Conservation (phyloP, 352 stramenopile genomes). For the Pythium coloratum region DNA sequence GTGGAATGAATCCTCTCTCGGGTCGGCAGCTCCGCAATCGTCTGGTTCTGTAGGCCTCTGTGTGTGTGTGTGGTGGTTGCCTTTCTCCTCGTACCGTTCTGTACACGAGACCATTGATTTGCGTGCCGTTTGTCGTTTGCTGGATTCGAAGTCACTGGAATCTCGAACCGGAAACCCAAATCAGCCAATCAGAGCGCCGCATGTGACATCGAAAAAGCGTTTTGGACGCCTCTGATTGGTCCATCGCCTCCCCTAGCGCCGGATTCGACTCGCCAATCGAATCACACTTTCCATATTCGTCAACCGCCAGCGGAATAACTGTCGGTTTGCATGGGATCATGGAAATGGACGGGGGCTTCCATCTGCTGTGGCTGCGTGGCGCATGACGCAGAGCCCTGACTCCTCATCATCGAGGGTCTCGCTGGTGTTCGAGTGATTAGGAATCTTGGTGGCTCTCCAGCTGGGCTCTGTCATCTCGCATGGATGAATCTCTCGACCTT, state of each 20-base stretch:
- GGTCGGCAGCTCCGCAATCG: not conserved
- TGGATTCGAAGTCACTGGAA: slow-evolving; percentile 4
- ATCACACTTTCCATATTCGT: slow-evolving; percentile 12
- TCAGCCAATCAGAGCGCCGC: slow-evolving; percentile 15
- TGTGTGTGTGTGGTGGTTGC: not conserved
- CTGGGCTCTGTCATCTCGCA: not conserved
- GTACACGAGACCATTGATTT: not conserved
- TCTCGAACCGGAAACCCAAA: not conserved
- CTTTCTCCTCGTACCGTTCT: not conserved
- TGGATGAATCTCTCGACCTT: not conserved
- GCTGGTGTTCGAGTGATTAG: not conserved
- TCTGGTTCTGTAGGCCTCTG: too few relatives aligned
- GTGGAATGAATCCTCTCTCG: not conserved
- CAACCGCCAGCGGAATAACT: slow-evolving; percentile 9
- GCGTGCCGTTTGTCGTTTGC: not conserved
- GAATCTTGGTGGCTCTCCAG: not conserved
- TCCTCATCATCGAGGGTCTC: not conserved
- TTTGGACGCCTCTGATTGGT: slow-evolving; percentile 17
- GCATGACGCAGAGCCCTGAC: not conserved
- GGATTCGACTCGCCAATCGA: slow-evolving; percentile 7
- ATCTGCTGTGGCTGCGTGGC: not conserved
- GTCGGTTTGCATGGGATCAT: not conserved
- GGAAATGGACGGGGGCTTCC: not conserved
- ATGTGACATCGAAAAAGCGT: slow-evolving; percentile 8
- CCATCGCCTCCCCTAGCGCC: not conserved